Conservation (phyloP, 495 filamentous ascomycete genomes). For the Trichoderma orchidacearum region DNA sequence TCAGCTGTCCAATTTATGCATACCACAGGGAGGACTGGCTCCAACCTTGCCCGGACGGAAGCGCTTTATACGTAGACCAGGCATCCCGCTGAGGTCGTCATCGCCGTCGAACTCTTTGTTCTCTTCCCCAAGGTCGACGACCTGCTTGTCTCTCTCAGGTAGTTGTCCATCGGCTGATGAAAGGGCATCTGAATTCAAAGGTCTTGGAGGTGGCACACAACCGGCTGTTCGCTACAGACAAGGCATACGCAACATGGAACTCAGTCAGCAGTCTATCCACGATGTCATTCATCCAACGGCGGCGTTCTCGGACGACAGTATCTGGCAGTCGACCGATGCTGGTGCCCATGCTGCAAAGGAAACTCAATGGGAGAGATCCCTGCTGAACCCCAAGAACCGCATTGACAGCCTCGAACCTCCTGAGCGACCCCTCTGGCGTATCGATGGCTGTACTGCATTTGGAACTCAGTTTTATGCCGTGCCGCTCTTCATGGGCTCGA, state of each 20-base stretch:
- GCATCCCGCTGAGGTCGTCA: too few relatives aligned
- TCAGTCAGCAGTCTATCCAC: slow-evolving; percentile 24
- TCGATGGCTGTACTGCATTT: slow-evolving; percentile 34
- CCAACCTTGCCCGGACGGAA: too few relatives aligned
- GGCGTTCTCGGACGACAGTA: slow-evolving; percentile 14
- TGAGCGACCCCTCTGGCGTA: slow-evolving; percentile 24
- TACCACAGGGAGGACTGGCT: too few relatives aligned
- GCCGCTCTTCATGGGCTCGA: slow-evolving; percentile 22
- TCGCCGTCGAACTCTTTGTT: too few relatives aligned
- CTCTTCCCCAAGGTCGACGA: too few relatives aligned
- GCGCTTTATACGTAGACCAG: not conserved
- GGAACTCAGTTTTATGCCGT: slow-evolving; percentile 34
- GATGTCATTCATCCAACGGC: slow-evolving; percentile 36
- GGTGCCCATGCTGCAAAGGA: not conserved
- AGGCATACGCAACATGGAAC: slow-evolving; percentile 19
- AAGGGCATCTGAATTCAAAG: not conserved
- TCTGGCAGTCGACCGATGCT: not conserved
- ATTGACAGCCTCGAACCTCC: slow-evolving; percentile 33
- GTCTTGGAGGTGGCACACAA: too few relatives aligned
- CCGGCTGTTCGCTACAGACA: too few relatives aligned
- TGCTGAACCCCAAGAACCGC: slow-evolving; percentile 36
- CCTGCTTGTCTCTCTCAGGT: too few relatives aligned
- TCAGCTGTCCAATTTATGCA: not conserved
- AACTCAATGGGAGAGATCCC: slow-evolving; percentile 20
- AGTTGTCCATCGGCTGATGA: not conserved